A percentile compares a stretch with the other conserved stretches of the same genome.
Conservation (phyloP, 768 basidiomycete species). For the Collybia sordida region DNA sequence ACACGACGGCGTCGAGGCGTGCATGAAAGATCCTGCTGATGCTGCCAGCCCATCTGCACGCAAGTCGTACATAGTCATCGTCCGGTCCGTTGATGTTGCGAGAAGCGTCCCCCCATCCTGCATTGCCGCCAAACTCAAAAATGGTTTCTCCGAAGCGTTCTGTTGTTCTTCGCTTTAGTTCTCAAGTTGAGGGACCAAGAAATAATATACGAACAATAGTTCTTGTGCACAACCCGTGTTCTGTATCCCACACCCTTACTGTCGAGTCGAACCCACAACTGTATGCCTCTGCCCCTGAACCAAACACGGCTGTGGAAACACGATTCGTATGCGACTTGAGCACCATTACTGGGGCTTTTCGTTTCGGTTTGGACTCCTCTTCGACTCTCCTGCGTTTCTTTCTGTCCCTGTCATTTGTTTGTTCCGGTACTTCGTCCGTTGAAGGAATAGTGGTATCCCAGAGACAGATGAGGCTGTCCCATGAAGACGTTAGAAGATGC, state of each 20-base stretch:
- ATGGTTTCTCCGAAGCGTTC: constrained; percentile 73
- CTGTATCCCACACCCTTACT: constrained; percentile 84
- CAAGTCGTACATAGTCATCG: constrained; percentile 69
- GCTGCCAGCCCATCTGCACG: constrained; percentile 25
- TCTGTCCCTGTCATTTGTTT: constrained; percentile 30
- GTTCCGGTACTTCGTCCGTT: constrained; percentile 61
- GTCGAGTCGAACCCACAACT: constrained; percentile 92
- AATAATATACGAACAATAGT: constrained; percentile 57
- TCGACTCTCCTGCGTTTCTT: constrained; percentile 68
- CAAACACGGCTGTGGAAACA: constrained; percentile 73
- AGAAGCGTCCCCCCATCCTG: constrained; percentile 45
- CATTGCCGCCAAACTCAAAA: constrained; percentile 60
- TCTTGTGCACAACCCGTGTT: constrained; percentile 65
- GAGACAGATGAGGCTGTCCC: constrained; percentile 84
- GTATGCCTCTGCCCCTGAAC: constrained; percentile 42
- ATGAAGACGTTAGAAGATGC: constrained; percentile 78
- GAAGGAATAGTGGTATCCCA: constrained; percentile 70
- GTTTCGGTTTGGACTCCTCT: constrained; percentile 36
- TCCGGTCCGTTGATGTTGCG: constrained; percentile 74
- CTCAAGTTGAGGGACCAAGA: not conserved
- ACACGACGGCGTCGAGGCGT: constrained; percentile 69
- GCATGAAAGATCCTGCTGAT: constrained; percentile 44
- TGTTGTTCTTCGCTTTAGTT: constrained; percentile 22
- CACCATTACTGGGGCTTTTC: constrained; percentile 70
- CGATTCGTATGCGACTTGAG: constrained; percentile 83